phyloP scores from a whole-genome alignment of 2,329 filamentous ascomycete genomes.

The Elsinoe ampelina region DNA sequence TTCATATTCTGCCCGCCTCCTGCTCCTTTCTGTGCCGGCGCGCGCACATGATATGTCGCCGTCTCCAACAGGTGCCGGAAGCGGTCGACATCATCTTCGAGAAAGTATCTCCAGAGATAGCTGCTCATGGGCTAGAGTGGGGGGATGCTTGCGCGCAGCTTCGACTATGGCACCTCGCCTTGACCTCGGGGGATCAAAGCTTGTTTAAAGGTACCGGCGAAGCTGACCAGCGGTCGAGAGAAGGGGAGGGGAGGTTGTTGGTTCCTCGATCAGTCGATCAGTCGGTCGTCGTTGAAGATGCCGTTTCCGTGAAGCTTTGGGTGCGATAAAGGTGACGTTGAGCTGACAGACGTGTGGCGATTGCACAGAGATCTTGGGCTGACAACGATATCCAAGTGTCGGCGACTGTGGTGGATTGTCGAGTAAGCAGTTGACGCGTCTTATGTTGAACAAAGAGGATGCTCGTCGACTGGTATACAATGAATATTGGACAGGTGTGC shows the following conservation, averaged over 20 bases:
- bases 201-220: conserved; percentile 70
- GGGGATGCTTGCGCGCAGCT: conserved; percentile 38
- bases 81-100: conserved; percentile 93
- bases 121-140: conserved; percentile 68
- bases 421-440: neutral
- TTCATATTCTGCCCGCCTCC: conserved; percentile 27
- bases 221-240: conserved; percentile 32
- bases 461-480: neutral
- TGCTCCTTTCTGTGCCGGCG: conserved; percentile 42
- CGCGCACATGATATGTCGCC: conserved; percentile 49
- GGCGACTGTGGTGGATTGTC: neutral
- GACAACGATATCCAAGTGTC: neutral
- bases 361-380: too few relatives aligned
- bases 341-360: neutral
- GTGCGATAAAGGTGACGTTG: neutral
- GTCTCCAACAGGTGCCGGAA: conserved; percentile 83
- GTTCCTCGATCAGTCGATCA: neutral
- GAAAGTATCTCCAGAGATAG: conserved; percentile 91
- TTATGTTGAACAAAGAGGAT: neutral
- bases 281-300: neutral
- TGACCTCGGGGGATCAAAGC: conserved; percentile 80
- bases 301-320: neutral
- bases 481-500: conserved; percentile 10
- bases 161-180: conserved; percentile 72
- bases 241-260: neutral